A percentile compares a stretch with the other conserved stretches of the same genome.
These are phyloP conservation scores for Ilex paraguariensis DNA, from an alignment of 305 asterid genomes.

Conservation along the genomic window DNA sequence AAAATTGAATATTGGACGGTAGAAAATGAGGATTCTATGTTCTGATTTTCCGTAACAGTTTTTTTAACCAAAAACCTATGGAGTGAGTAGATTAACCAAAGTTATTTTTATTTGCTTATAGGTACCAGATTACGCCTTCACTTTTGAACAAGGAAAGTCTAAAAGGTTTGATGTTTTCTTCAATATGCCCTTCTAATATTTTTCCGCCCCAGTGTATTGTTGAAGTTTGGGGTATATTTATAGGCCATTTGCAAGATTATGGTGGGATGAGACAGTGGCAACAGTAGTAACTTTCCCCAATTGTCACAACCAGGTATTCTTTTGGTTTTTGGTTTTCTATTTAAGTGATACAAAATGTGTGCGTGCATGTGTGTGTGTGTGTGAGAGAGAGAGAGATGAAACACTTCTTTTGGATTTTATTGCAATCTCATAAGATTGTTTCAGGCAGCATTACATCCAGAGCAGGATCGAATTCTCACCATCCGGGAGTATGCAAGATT, in stretches of 20 bases:
- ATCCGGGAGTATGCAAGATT: conserved; percentile 81
- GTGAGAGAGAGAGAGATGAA: neutral
- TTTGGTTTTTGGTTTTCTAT: conserved; percentile 4
- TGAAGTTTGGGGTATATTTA: neutral
- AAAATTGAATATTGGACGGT: too few relatives aligned
- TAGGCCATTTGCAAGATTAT: conserved; percentile 70
- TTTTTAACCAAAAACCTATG: too few relatives aligned
- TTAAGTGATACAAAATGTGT: neutral
- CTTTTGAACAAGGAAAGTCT: conserved; percentile 53
- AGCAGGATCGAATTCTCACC: conserved; percentile 74
- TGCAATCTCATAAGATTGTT: conserved; percentile 5
- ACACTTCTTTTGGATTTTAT: neutral
- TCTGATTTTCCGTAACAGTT: too few relatives aligned
- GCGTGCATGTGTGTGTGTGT: too few relatives aligned
- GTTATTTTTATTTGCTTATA: conserved; percentile 11
- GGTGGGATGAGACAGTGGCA: conserved; percentile 94
- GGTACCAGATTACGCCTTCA: conserved; percentile 71
- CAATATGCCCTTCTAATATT: neutral
- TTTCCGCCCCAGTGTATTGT: neutral
- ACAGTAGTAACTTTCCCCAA: conserved; percentile 70
- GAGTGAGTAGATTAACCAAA: conserved; percentile 1
- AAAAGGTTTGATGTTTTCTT: conserved; percentile 36
- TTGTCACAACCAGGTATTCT: conserved; percentile 41
- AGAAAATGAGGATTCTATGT: too few relatives aligned
- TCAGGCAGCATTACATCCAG: conserved; percentile 71